Percentiles rank a stretch among this genome's conserved stretches.
Conservation (phyloP, 2,329 filamentous ascomycete species). For the Calonectria fujianensis region DNA sequence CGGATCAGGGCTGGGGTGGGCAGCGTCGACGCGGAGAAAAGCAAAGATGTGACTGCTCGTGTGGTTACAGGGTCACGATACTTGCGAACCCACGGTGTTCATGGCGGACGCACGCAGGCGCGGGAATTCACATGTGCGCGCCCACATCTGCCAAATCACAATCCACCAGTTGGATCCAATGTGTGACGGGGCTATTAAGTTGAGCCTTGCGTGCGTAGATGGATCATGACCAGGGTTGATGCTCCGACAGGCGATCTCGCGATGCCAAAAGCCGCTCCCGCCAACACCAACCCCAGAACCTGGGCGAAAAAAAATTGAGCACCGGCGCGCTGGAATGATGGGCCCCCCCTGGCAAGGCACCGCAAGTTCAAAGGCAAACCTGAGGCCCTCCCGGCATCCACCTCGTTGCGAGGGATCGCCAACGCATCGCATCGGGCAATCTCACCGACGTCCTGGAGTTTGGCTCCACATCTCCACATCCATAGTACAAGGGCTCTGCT, state of each 20-base stretch:
- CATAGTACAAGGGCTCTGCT: conserved; percentile 24
- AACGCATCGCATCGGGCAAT: conserved; percentile 48
- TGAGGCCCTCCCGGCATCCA: conserved; percentile 39
- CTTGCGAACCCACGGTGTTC: conserved; percentile 42
- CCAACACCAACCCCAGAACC: conserved; percentile 47
- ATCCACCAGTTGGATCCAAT: not conserved
- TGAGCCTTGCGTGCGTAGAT: conserved; percentile 26
- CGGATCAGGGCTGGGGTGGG: conserved; percentile 23
- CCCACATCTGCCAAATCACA: conserved; percentile 15
- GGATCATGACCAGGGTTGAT: conserved; percentile 47
- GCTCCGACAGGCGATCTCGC: conserved; percentile 32
- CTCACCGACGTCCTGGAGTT: conserved; percentile 52
- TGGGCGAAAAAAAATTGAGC: conserved; percentile 40
- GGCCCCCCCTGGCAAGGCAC: conserved; percentile 36
- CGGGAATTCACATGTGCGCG: conserved; percentile 40
- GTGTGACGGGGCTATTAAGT: conserved; percentile 6
- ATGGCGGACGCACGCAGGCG: conserved; percentile 35
- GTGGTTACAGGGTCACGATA: conserved; percentile 42
- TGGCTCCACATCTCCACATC: conserved; percentile 48
- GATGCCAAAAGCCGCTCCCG: conserved; percentile 42
- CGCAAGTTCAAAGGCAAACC: conserved; percentile 37
- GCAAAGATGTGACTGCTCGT: conserved; percentile 52
- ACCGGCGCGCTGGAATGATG: conserved; percentile 52
- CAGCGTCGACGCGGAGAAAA: conserved; percentile 45
- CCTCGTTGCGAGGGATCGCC: conserved; percentile 49